These are phyloP conservation scores for Blastobotrys capitulatus DNA, from an alignment of 1,139 yeast species.

Conservation along the genomic window DNA sequence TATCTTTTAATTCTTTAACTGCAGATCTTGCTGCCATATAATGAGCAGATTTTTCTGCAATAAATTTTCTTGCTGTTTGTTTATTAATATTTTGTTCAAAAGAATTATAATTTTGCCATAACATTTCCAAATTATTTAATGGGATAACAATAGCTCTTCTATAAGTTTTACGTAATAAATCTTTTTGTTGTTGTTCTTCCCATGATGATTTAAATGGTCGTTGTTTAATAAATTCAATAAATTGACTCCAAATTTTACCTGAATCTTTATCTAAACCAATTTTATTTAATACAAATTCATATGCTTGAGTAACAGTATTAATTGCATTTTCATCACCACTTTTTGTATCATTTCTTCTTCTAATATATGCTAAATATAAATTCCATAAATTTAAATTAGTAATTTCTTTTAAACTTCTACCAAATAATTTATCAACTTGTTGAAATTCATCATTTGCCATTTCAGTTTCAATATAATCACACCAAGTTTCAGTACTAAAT, in stretches of 20 bases:
- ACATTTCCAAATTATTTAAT: slow-evolving; percentile 60
- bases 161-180: slow-evolving; percentile 69
- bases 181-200: slow-evolving; percentile 83
- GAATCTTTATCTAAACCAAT: slow-evolving; percentile 76
- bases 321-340: slow-evolving; percentile 81
- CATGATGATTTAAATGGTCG: slow-evolving; percentile 79
- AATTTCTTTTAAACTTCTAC: slow-evolving; percentile 53
- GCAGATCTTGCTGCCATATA: slow-evolving; percentile 87
- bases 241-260: slow-evolving; percentile 76
- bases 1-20: slow-evolving; percentile 61
- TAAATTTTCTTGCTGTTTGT: slow-evolving; percentile 76
- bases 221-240: slow-evolving; percentile 67
- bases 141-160: slow-evolving; percentile 69
- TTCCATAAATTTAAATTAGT: slow-evolving; percentile 66
- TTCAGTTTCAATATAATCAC: slow-evolving; percentile 63
- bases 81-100: slow-evolving; percentile 79
- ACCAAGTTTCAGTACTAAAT: slow-evolving; percentile 58
- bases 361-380: slow-evolving; percentile 61
- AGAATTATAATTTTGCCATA: slow-evolving; percentile 75
- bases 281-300: slow-evolving; percentile 71
- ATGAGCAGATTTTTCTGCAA: slow-evolving; percentile 77
- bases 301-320: slow-evolving; percentile 70
- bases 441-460: slow-evolving; percentile 62
- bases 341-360: slow-evolving; percentile 64
- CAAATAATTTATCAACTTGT: slow-evolving; percentile 60